Percentiles rank a stretch among this genome's conserved stretches.
Conservation (phyloP, 2,329 filamentous ascomycete genomes). For the Magnaporthiopsis incrustans region DNA sequence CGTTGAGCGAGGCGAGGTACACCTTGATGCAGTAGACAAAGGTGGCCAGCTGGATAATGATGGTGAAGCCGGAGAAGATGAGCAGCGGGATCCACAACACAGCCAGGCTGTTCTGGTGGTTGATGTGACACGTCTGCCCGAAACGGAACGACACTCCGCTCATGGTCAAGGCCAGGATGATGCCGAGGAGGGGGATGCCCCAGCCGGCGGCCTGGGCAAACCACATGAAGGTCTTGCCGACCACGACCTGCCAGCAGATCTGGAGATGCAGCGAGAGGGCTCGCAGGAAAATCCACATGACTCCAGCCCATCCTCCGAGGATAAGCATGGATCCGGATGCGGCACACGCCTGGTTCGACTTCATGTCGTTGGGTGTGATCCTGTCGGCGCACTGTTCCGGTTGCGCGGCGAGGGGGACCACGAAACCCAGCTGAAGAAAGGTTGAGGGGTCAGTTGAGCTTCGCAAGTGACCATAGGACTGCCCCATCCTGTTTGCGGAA, state of each 20-base stretch:
- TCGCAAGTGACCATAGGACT: not conserved
- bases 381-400: constrained; percentile 78
- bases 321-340: constrained; percentile 82
- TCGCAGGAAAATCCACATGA: constrained; percentile 87
- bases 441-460: constrained; percentile 8
- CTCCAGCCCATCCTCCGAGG: constrained; percentile 73
- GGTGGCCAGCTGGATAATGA: constrained; percentile 76
- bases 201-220: constrained; percentile 72
- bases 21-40: constrained; percentile 93
- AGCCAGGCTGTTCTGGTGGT: constrained; percentile 73
- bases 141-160: constrained; percentile 95
- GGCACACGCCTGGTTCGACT: constrained; percentile 71
- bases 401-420: constrained; percentile 72
- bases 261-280: constrained; percentile 90
- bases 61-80: constrained; percentile 60
- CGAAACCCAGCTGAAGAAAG: constrained; percentile 58
- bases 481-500: constrained; percentile 12
- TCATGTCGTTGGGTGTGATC: constrained; percentile 93
- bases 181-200: constrained; percentile 70
- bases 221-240: constrained; percentile 86
- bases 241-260: constrained; percentile 93
- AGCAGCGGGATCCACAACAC: constrained; percentile 89
- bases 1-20: constrained; percentile 75
- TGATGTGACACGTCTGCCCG: constrained; percentile 87
- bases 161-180: constrained; percentile 68